Evolutionary conservation across 805 yeast species (phyloP).

Genomic region (Candida germanica): DNA sequence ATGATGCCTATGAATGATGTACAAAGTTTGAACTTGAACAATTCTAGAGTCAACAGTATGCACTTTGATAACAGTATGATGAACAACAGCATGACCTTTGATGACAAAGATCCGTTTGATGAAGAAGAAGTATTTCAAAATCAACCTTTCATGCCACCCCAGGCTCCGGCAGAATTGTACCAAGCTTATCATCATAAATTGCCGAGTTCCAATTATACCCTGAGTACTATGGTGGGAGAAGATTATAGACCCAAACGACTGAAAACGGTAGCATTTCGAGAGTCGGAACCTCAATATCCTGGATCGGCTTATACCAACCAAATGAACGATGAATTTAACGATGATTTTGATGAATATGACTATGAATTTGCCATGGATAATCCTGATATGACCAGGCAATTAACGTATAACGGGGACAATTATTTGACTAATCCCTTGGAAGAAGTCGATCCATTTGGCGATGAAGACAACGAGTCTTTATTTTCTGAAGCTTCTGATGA

Average conservation of each 20-base stretch:
- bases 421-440: conserved; percentile 39
- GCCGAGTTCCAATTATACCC: conserved; percentile 10
- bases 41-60: background rate
- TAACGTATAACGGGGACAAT: conserved; percentile 34
- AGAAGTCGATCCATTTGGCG: conserved; percentile 44
- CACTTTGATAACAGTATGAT: background rate
- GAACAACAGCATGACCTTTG: background rate
- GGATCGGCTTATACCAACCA: conserved; percentile 25
- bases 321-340: conserved; percentile 10
- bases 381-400: conserved; percentile 8
- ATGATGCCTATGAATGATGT: too few species aligned
- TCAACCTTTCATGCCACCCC: conserved; percentile 11
- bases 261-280: conserved; percentile 31
- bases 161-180: conserved; percentile 8
- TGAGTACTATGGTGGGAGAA: conserved; percentile 14
- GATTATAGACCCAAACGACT: conserved; percentile 8
- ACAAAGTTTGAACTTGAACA: too few species aligned
- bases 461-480: conserved; percentile 37
- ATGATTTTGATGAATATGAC: conserved; percentile 8
- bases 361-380: conserved; percentile 2
- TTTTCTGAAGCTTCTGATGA: conserved; percentile 39
- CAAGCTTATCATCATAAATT: conserved; percentile 6
- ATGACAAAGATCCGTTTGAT: background rate
- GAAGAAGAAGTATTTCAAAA: background rate
- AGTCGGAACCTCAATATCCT: conserved; percentile 30